Evolutionary conservation across 2,329 filamentous ascomycete species (phyloP).

Genomic region (Cladophialophora immunda): DNA sequence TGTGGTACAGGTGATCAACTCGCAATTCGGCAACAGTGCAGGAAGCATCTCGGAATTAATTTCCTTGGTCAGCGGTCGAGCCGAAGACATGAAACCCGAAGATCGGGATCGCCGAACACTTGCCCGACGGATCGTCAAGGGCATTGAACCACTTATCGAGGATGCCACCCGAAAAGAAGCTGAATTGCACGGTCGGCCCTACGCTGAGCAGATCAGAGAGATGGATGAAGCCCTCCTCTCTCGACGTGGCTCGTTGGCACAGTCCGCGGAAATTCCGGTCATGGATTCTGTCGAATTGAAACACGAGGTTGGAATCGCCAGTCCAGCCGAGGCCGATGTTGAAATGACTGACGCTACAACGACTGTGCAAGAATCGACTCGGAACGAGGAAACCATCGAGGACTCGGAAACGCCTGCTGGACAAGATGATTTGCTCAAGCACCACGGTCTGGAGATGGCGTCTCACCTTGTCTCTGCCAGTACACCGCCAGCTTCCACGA

Average conservation of each 20-base stretch:
- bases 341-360: constrained; percentile 52
- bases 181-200: constrained; percentile 76
- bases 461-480: constrained; percentile 27
- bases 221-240: constrained; percentile 73
- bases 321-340: constrained; percentile 41
- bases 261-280: constrained; percentile 34
- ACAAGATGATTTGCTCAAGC: constrained; percentile 22
- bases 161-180: constrained; percentile 80
- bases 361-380: constrained; percentile 36
- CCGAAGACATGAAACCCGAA: constrained; percentile 63
- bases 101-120: constrained; percentile 82
- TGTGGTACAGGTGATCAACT: constrained; percentile 64
- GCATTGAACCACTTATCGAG: constrained; percentile 79
- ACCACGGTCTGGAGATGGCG: constrained; percentile 18
- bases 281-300: constrained; percentile 47
- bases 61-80: constrained; percentile 60
- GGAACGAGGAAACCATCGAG: constrained; percentile 10
- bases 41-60: constrained; percentile 57
- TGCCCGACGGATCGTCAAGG: constrained; percentile 89
- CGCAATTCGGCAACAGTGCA: constrained; percentile 61
- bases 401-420: background rate
- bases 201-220: constrained; percentile 75
- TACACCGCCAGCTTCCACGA: constrained; percentile 43
- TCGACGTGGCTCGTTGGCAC: constrained; percentile 59
- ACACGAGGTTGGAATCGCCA: constrained; percentile 31